Evolutionary conservation across 371 early-diverging fungal genomes (phyloP).

Genomic region (Phascolomyces articulosus): DNA sequence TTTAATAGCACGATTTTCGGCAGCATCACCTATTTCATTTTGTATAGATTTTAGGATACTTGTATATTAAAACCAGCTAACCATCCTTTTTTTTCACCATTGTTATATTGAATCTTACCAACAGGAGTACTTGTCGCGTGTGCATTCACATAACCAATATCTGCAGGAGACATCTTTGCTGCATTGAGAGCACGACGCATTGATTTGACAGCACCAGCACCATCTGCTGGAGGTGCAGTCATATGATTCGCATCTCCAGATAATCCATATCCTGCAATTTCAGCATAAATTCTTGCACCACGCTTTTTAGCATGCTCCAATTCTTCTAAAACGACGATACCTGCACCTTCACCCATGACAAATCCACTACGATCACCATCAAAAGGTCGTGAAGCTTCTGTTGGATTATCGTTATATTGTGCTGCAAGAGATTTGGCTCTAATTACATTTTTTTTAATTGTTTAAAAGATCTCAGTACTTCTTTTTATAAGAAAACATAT

Average conservation of each 20-base stretch:
- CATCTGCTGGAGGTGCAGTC: slow-evolving; percentile 90
- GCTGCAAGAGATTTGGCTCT: slow-evolving; percentile 87
- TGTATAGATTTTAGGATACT: too few relatives aligned
- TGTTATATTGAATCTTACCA: too few relatives aligned
- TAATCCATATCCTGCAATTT: slow-evolving; percentile 87
- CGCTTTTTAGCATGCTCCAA: slow-evolving; percentile 86
- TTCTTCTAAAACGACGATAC: slow-evolving; percentile 91
- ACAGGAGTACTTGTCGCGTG: slow-evolving; percentile 95
- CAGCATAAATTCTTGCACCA: slow-evolving; percentile 90
- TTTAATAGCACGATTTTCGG: slow-evolving; percentile 84
- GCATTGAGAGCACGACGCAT: slow-evolving; percentile 82
- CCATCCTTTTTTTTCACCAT: too few relatives aligned
- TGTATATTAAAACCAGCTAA: too few relatives aligned
- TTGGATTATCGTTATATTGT: slow-evolving; percentile 75
- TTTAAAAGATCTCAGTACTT: background rate
- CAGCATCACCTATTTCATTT: slow-evolving; percentile 67
- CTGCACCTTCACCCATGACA: slow-evolving; percentile 96
- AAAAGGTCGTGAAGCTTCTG: slow-evolving; percentile 87
- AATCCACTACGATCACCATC: slow-evolving; percentile 88
- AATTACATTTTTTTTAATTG: background rate
- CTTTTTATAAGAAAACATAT: background rate
- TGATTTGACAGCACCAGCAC: slow-evolving; percentile 82
- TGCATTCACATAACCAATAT: slow-evolving; percentile 91
- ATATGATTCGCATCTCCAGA: slow-evolving; percentile 95
- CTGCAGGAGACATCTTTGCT: slow-evolving; percentile 60